These are phyloP conservation scores for Hippophae gyantsensis DNA, from an alignment of 306 rosid species.

Conservation along the genomic window DNA sequence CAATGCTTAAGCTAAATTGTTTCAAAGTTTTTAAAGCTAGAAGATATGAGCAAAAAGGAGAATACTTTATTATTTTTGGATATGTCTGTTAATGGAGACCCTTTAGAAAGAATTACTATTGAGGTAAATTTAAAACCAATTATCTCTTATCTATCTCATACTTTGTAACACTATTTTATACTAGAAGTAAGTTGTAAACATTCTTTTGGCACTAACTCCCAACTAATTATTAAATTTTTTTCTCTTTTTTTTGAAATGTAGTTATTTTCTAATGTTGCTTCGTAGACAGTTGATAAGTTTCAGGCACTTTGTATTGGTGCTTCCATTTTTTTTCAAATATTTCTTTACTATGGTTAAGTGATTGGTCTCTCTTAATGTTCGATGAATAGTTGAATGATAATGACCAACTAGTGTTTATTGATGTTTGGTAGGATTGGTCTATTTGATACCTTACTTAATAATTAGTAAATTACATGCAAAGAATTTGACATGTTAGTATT, in stretches of 20 bases:
- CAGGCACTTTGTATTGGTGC: conserved; percentile 92
- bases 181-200: no score
- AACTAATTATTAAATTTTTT: not conserved
- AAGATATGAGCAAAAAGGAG: conserved; percentile 57
- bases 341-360: not conserved
- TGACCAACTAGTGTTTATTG: no score
- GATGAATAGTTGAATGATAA: not conserved
- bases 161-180: not conserved
- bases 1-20: no score
- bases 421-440: no score
- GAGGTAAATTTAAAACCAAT: conserved; percentile 42
- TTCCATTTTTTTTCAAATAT: not conserved
- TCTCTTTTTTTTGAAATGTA: conserved; percentile 32
- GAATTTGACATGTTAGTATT: no score
- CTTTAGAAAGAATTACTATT: no score
- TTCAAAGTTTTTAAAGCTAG: conserved; percentile 13
- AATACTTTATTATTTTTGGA: conserved; percentile 69
- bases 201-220: no score
- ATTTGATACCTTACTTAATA: no score
- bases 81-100: conserved; percentile 62
- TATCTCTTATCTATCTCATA: conserved; percentile 10
- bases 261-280: conserved; percentile 32
- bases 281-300: conserved; percentile 70
- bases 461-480: no score
- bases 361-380: not conserved